Conservation (phyloP, 257 asterid species). For the Nicotiana sylvestris region DNA sequence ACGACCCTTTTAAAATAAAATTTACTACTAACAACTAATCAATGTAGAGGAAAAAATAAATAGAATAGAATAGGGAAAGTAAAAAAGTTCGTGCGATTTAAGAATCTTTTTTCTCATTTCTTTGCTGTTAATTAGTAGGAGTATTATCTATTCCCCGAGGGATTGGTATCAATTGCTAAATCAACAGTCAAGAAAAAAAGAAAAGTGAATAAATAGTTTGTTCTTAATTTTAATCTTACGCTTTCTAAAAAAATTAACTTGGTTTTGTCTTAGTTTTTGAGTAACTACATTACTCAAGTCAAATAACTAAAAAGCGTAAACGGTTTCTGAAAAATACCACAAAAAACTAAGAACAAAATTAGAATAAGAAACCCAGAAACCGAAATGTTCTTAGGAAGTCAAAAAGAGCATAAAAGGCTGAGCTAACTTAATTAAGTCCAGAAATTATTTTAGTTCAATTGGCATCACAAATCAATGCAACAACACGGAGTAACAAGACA, state of each 20-base stretch:
- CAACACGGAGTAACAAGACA: no score
- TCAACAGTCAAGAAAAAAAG: conserved; percentile 9
- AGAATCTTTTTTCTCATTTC: conserved; percentile 33
- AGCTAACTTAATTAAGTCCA: not conserved
- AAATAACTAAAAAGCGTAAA: not conserved
- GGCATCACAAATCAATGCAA: no score
- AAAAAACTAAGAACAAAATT: not conserved
- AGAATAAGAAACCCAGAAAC: conserved; percentile 5
- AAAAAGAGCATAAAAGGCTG: not conserved
- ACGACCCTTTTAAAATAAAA: conserved; percentile 12
- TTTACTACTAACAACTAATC: not conserved
- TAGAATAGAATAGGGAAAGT: conserved; percentile 3
- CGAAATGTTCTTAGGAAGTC: not conserved
- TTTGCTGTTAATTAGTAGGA: not conserved
- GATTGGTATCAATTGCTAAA: conserved; percentile 15
- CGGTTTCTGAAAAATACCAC: not conserved
- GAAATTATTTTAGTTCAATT: not conserved
- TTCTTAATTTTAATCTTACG: not conserved
- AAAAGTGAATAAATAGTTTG: not conserved
- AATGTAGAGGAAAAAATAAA: not conserved
- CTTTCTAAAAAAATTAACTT: not conserved
- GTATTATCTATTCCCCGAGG: no score
- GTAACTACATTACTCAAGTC: not conserved
- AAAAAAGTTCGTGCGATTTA: conserved; percentile 40
- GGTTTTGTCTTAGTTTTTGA: not conserved